Conservation (phyloP, 495 filamentous ascomycete genomes). For the Annulohypoxylon nitens region DNA sequence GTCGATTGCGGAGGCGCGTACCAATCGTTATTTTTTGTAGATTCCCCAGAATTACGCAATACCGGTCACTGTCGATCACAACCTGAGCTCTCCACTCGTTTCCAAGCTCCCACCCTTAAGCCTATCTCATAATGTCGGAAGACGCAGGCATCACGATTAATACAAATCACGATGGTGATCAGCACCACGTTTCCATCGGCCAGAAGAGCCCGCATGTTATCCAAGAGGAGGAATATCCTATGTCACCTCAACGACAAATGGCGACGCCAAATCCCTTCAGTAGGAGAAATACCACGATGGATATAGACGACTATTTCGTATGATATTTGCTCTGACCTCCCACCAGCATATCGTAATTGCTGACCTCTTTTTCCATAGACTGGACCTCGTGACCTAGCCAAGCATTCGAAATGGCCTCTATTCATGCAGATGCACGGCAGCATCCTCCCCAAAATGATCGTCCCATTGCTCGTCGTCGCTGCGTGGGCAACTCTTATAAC, state of each 20-base stretch:
- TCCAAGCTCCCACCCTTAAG: slow-evolving; percentile 8
- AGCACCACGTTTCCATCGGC: slow-evolving; percentile 24
- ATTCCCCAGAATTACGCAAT: slow-evolving; percentile 26
- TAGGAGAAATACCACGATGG: slow-evolving; percentile 58
- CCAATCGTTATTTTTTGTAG: slow-evolving; percentile 5
- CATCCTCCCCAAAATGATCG: slow-evolving; percentile 82
- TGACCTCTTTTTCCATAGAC: slow-evolving; percentile 50
- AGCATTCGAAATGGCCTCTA: slow-evolving; percentile 85
- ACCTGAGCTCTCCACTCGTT: slow-evolving; percentile 31
- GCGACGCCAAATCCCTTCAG: slow-evolving; percentile 61
- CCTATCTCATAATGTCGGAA: slow-evolving; percentile 47
- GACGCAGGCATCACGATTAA: slow-evolving; percentile 42
- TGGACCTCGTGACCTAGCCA: slow-evolving; percentile 76
- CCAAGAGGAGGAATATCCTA: slow-evolving; percentile 48
- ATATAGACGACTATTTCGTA: slow-evolving; percentile 70
- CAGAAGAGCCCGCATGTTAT: slow-evolving; percentile 35
- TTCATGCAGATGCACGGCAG: slow-evolving; percentile 85
- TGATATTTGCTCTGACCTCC: slow-evolving; percentile 24
- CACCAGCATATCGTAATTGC: slow-evolving; percentile 1
- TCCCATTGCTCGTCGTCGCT: slow-evolving; percentile 76
- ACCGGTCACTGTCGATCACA: slow-evolving; percentile 30
- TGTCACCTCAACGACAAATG: slow-evolving; percentile 48
- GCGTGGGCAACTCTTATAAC: slow-evolving; percentile 79
- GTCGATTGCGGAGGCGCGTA: slow-evolving; percentile 18
- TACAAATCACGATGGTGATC: slow-evolving; percentile 27